A percentile compares a stretch with the other conserved stretches of the same genome.
phyloP scores from a whole-genome alignment of 2,329 filamentous ascomycete genomes.

The Orbilia quercus region DNA sequence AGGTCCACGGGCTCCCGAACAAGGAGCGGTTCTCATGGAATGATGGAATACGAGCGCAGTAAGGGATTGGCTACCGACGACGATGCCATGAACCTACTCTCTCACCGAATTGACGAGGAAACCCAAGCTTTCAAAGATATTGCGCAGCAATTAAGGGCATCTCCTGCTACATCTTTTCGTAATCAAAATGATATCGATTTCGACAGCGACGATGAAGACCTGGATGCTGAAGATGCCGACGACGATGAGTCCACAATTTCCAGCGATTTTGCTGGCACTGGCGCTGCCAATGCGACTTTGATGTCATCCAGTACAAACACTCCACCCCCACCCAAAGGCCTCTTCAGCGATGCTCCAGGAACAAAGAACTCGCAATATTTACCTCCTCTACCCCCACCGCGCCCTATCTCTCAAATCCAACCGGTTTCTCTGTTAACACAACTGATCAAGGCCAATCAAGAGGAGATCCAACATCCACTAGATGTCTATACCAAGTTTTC shows the following conservation, averaged over 20 bases:
- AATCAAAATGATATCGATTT: constrained; percentile 49
- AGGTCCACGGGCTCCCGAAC: constrained; percentile 67
- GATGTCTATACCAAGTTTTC: constrained; percentile 80
- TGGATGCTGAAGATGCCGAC: constrained; percentile 58
- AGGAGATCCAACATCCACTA: constrained; percentile 76
- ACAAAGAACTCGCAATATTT: constrained; percentile 62
- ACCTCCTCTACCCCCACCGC: constrained; percentile 72
- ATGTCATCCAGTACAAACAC: constrained; percentile 45
- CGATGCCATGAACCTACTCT: constrained; percentile 56
- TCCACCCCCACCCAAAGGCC: constrained; percentile 31
- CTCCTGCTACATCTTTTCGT: constrained; percentile 59
- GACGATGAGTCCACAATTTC: constrained; percentile 59
- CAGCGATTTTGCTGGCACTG: constrained; percentile 59
- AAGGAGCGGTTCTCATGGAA: constrained; percentile 60
- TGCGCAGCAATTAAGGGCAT: constrained; percentile 58
- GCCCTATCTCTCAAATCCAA: constrained; percentile 67
- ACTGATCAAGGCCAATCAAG: constrained; percentile 75
- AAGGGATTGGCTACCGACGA: constrained; percentile 57
- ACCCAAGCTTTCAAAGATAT: constrained; percentile 58
- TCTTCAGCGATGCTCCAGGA: constrained; percentile 12
- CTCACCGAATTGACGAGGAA: constrained; percentile 57
- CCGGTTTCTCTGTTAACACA: constrained; percentile 59
- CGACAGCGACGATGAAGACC: constrained; percentile 58
- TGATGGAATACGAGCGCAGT: constrained; percentile 59
- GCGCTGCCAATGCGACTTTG: constrained; percentile 58